Evolutionary conservation across 306 rosid species (phyloP), one percentile per base, ranked within the genome.

Genomic region (Acacia crassicarpa): DNA sequence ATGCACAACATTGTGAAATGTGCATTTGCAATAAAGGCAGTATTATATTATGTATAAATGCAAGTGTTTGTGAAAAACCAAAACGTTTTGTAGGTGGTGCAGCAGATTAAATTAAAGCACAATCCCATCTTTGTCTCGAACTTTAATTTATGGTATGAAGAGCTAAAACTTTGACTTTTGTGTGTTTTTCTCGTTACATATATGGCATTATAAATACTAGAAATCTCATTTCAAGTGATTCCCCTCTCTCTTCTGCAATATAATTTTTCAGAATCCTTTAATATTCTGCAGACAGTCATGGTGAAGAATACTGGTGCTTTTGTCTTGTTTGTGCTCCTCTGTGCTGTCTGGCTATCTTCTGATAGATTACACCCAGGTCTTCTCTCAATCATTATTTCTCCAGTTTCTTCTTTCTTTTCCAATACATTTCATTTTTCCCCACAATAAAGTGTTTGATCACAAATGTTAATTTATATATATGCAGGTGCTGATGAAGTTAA

Each of bases 351-450:
- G 75, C 77, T 86, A 20, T 88, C 85, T 61, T 19, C 49, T 33
- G 88, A 89, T 23, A 81, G 80, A 59, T 75, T 83, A 27, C 38
- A 58, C 58, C 86, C 65, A 71, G 82, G 78, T 84, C 62, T 41
- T 35, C 76, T 12, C 71, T 74, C 51, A 49, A 2, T 58, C 3
- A 6, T 54, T 20, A 27, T 20, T 54, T 66, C 46, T 70, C 1
- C 67, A 4, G 23, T 56, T 59, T 4, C 6, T 11, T 0, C 6
- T 25, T 59, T 59, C 16, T 27, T 25, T 62, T 30, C 32, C 32
- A 1, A 1, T 30, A 30, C 32, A 30, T 30, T 30, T 10, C 11
- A 43, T 65, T 23, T 16, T 71, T 17, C 51, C 23, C n/a, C 59
- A 53, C 15, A 9, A 7, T 19, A 44, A 48, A 41, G 15, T 84